phyloP scores from a whole-genome alignment of 805 yeast species.

The Clavispora vitiphila region DNA sequence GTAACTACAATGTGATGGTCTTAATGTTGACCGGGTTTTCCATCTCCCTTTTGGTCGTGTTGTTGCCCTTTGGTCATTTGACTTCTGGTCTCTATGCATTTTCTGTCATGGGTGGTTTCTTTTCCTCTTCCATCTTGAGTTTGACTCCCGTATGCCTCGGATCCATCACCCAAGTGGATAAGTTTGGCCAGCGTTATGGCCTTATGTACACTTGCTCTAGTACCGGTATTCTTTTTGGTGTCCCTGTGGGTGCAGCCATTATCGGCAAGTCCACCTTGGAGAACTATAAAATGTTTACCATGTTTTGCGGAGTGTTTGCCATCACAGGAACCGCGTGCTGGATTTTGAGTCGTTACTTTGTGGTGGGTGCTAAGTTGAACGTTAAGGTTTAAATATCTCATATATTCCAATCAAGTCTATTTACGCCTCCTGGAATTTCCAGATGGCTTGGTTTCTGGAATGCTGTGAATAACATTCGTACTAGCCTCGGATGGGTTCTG shows the following conservation, averaged over 20 bases:
- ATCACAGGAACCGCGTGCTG: constrained; percentile 35
- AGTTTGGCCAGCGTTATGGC: constrained; percentile 68
- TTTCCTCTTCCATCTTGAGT: constrained; percentile 57
- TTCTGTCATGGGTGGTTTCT: constrained; percentile 52
- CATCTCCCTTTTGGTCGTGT: constrained; percentile 46
- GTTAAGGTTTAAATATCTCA: constrained; percentile 9
- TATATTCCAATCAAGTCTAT: background rate
- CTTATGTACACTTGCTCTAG: constrained; percentile 59
- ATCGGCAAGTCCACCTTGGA: constrained; percentile 26
- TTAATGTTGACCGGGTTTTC: constrained; percentile 43
- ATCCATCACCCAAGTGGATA: constrained; percentile 54
- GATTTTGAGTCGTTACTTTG: constrained; percentile 37
- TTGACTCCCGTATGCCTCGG: constrained; percentile 69
- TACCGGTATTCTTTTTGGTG: constrained; percentile 30
- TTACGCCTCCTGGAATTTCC: background rate
- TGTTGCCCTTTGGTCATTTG: constrained; percentile 60
- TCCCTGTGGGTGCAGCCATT: constrained; percentile 33
- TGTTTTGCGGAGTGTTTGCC: constrained; percentile 40
- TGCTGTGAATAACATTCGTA: background rate
- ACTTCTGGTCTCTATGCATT: constrained; percentile 45
- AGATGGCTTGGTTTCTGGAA: background rate
- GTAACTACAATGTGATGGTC: constrained; percentile 54
- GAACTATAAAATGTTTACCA: constrained; percentile 40
- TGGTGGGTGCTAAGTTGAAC: constrained; percentile 37
- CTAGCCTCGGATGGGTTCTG: background rate